Evolutionary conservation across 1,284 basidiomycete genomes (phyloP), one percentile per base, ranked within the genome.

Genomic region (Melanopsichium pennsylvanicum): DNA sequence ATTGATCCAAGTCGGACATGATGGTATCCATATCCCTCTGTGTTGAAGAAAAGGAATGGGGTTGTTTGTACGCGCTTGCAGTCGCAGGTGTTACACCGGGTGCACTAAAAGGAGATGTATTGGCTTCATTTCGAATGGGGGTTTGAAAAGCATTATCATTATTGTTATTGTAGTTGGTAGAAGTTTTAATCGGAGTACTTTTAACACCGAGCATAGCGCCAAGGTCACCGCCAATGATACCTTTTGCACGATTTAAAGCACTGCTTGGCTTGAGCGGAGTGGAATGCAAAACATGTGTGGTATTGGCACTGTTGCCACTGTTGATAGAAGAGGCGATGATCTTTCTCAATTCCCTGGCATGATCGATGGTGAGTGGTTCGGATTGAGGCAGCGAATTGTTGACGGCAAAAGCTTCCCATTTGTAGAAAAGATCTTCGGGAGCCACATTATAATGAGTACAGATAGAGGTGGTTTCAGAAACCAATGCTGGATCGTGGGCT

Each of bases 341-440:
- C 47, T 60, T 64, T 18, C 61, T 40, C 16, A 76, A 48, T 51
- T 70, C 62, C 10, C 67, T 46, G 5, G 75, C 52, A 42, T 64
- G 55, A 1, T 73, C 59, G 22, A 73, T 38, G 8, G 58, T 67
- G 0, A 61, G 31, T 1, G 67, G 49, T 33, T 71, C 51, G 11
- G 49, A 56, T n/a, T 52, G 50, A 21, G 70, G 62, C 15, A 61
- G 43, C 8, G 41, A 42, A 32, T 70, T 47, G 45, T 70, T 64
- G 50, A 75, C 37, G 11, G 69, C 59, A 25, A 74, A 70, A 2
- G 75, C 70, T 39, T 75, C 73, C 55, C 59, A 74, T 50, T 75
- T 75, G 56, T 74, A 76, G 38, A 59, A 76, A 34, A 76, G 56
- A 27, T 71, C 68, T 42, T 73, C 48, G 12, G 74, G 61, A 9